Conservation (phyloP, 2,329 filamentous ascomycete genomes). For the Botrytis pseudocinerea region DNA sequence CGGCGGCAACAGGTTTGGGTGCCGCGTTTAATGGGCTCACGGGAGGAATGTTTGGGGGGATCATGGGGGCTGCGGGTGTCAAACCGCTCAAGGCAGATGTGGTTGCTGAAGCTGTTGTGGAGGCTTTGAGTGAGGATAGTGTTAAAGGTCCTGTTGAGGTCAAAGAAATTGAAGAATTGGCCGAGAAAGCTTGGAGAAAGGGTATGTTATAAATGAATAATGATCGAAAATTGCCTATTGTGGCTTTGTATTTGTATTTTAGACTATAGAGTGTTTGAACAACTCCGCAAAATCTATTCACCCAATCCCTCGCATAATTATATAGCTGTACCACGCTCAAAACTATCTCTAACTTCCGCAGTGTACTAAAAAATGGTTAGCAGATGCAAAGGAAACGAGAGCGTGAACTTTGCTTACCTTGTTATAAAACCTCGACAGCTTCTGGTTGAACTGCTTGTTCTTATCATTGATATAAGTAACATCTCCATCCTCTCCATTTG, state of each 20-base stretch:
- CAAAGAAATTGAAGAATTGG: conserved; percentile 77
- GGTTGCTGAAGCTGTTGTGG: conserved; percentile 86
- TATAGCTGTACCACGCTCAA: conserved; percentile 96
- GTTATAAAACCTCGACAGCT: conserved; percentile 93
- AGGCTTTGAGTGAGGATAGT: conserved; percentile 74
- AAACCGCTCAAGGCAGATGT: conserved; percentile 87
- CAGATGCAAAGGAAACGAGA: conserved; percentile 2
- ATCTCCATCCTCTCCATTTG: conserved; percentile 82
- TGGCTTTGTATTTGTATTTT: conserved; percentile 31
- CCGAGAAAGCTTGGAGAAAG: conserved; percentile 82
- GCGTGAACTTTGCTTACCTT: conserved; percentile 53
- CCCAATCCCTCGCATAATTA: conserved; percentile 44
- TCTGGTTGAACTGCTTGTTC: conserved; percentile 99
- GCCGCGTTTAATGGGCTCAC: conserved; percentile 75
- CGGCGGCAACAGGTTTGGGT: conserved; percentile 72
- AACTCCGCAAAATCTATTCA: conserved; percentile 23
- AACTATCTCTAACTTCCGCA: conserved; percentile 92
- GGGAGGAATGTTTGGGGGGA: conserved; percentile 70
- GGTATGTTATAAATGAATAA: conserved; percentile 68
- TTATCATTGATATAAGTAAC: conserved; percentile 99
- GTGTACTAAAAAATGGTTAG: conserved; percentile 64
- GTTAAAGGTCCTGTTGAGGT: conserved; percentile 77
- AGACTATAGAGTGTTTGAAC: conserved; percentile 19
- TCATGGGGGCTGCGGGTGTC: conserved; percentile 79
- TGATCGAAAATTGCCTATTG: conserved; percentile 26